Conservation (phyloP, 306 rosid species). For the Trifolium subterraneum region DNA sequence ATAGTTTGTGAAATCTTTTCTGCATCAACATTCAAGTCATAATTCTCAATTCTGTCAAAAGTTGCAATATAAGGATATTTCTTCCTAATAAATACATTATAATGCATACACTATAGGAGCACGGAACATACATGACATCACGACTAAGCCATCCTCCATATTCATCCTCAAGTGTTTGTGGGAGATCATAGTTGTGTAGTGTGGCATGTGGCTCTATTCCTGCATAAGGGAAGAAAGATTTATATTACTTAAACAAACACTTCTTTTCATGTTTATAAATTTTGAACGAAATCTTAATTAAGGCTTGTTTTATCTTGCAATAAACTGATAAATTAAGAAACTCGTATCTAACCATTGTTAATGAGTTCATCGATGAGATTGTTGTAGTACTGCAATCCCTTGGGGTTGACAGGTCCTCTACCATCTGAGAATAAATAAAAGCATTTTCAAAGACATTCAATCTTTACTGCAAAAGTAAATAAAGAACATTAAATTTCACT, state of each 20-base stretch:
- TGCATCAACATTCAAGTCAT: conserved; percentile 47
- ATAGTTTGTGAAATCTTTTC: conserved; percentile 71
- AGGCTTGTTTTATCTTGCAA: not conserved
- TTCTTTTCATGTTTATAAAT: not conserved
- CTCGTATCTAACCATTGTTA: conserved; percentile 46
- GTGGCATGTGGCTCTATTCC: conserved; percentile 85
- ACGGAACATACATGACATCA: conserved; percentile 54
- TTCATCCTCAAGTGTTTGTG: conserved; percentile 79
- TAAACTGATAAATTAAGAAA: conserved; percentile 33
- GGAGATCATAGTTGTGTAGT: conserved; percentile 61
- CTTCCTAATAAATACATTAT: too few relatives aligned
- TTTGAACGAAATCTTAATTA: not conserved
- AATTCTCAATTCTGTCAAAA: not conserved
- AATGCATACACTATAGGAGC: not conserved
- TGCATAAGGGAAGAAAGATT: conserved; percentile 24
- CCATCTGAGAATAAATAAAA: conserved; percentile 52
- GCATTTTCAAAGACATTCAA: not conserved
- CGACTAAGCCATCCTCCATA: conserved; percentile 85
- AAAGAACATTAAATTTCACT: not conserved
- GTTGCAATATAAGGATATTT: not conserved
- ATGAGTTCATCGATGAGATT: conserved; percentile 71
- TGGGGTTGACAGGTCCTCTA: conserved; percentile 72
- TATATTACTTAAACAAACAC: conserved; percentile 1
- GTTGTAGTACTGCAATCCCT: conserved; percentile 74
- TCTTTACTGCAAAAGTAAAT: too few relatives aligned